A percentile compares a stretch with the other conserved stretches of the same genome.
Conservation (phyloP, 2,329 filamentous ascomycete species). For the Colletotrichum brevisporum region DNA sequence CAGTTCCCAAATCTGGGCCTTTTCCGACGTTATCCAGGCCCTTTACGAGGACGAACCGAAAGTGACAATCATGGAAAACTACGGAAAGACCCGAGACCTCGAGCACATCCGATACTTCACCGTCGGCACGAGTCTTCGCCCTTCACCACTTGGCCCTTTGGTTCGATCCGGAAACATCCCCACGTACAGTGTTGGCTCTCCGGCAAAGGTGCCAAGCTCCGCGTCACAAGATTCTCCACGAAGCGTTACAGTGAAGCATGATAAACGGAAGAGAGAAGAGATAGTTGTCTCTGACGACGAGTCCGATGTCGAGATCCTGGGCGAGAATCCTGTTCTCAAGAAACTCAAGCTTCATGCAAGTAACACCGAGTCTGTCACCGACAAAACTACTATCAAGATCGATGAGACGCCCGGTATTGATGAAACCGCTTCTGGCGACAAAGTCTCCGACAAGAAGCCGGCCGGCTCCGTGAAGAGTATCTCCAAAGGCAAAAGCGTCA, state of each 20-base stretch:
- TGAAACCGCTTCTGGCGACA: not conserved
- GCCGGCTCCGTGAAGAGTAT: not conserved
- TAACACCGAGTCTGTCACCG: not conserved
- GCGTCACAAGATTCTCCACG: not conserved
- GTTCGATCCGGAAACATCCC: too few relatives aligned
- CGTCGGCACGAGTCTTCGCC: not conserved
- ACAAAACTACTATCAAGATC: not conserved
- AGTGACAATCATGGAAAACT: not conserved
- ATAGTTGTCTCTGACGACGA: not conserved
- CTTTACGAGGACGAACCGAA: not conserved
- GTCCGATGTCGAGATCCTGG: not conserved
- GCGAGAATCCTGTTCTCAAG: not conserved
- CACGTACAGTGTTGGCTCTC: not conserved
- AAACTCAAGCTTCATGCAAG: not conserved
- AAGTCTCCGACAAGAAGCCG: not conserved
- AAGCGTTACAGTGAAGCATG: too few relatives aligned
- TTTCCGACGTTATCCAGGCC: constrained; percentile 15
- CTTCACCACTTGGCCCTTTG: not conserved
- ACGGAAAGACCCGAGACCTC: not conserved
- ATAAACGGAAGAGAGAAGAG: not conserved
- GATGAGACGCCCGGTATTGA: not conserved
- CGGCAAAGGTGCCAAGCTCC: too few relatives aligned
- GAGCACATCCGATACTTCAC: not conserved
- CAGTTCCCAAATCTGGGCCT: not conserved
- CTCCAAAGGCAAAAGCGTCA: not conserved